Base-by-base conservation (phyloP, 2,329 filamentous ascomycete species). In the Diplocarpon rosae region DNA sequence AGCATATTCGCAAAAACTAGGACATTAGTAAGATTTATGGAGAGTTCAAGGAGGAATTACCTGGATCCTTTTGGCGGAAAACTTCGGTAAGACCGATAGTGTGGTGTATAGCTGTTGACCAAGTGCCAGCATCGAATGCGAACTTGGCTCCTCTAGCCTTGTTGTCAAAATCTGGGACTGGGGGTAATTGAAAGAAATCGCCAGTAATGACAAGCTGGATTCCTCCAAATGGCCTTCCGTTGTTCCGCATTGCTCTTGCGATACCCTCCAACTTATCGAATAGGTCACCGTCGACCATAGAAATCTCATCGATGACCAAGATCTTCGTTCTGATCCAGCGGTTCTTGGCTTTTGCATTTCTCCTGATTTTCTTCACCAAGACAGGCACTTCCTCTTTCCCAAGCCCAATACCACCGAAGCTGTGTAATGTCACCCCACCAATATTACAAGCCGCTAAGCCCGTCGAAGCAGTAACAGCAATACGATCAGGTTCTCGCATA, bases 381-480 rank as follows among this genome's bases (percentile, higher is more conserved):
- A 83, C 77, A 13, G 78, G 74, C 3, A 81, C 83, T 32, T 85
- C 75, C 56, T 96, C 92, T 63, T 96, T 96, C 31, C 92, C 92
- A 12, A 98, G 71, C 1, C 92, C 93, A 55, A 98, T 95, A 2
- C 92, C 92, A 11, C 90, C 76, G 66, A 95, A 98, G 63, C 89
- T 95, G 66, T 98, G 92, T 13, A 98, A 71, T 0, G 92, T 98
- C 43, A 94, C 86, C 57, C 92, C 92, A 30, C 89, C 90, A 51
- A 98, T 89, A 56, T 98, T 96, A 67, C 90, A 96, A 15, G 92
- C 92, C 39, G 92, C 93, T 42, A 98, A 73, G 37, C 92, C 92
- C 0, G 92, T 98, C 0, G 92, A 98, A 7, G 92, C 92, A 1
- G 92, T 96, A 20, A 98, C 85, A 5, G 90, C 90, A 35, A 98